Evolutionary conservation across 2,329 filamentous ascomycete genomes (phyloP).

Genomic region (Penicillium sp.): DNA sequence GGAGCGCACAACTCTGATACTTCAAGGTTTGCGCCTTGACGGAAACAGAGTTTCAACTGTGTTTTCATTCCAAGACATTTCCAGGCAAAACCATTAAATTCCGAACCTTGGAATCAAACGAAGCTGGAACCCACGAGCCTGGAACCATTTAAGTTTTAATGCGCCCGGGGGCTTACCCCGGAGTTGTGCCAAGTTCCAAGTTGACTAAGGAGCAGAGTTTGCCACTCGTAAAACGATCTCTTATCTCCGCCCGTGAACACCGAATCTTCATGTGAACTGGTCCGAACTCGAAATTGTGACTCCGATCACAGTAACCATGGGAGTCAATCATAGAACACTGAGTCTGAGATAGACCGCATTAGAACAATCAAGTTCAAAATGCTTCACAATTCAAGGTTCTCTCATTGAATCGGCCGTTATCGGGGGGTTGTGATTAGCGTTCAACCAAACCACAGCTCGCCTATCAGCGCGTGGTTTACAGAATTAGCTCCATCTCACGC

Average conservation of each 20-base stretch:
- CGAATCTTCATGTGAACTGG: background rate
- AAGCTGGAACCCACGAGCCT: no score
- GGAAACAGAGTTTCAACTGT: background rate
- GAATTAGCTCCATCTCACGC: background rate
- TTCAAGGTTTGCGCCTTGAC: background rate
- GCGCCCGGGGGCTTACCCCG: background rate
- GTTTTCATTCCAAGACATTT: background rate
- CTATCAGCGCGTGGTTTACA: background rate
- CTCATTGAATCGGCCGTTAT: background rate
- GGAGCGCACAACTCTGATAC: no score
- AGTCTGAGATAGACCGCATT: background rate
- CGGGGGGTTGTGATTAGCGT: conserved; percentile 5
- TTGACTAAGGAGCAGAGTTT: background rate
- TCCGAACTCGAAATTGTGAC: background rate
- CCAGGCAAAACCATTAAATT: background rate
- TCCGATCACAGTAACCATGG: background rate
- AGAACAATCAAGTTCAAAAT: background rate
- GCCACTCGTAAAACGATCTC: background rate
- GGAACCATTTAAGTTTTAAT: background rate
- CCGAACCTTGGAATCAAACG: no score
- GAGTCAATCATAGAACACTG: background rate
- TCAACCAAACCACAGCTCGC: background rate
- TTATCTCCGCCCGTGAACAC: background rate
- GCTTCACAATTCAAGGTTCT: background rate
- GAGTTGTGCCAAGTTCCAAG: background rate